A percentile compares a stretch with the other conserved stretches of the same genome.
phyloP scores from a whole-genome alignment of 202 grass and related monocot genomes.

The Eragrostis tef region DNA sequence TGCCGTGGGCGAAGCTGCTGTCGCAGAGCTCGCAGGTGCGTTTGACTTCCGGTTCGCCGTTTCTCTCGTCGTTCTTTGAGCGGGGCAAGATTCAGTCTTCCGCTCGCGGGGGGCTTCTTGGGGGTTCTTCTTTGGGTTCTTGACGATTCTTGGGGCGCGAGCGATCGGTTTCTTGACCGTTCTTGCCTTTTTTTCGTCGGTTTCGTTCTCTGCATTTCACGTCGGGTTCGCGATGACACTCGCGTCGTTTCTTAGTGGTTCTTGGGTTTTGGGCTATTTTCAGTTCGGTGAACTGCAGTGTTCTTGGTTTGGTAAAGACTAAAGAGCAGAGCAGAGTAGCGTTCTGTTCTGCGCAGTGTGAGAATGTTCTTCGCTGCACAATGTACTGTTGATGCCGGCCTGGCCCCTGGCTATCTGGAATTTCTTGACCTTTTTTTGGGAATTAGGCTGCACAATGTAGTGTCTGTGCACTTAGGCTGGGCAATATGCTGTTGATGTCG shows the following conservation, averaged over 20 bases:
- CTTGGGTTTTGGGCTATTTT: neutral
- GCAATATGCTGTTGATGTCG: neutral
- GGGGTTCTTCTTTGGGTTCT: neutral
- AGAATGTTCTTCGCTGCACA: neutral
- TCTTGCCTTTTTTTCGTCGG: neutral
- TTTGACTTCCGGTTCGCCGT: neutral
- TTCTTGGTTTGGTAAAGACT: neutral
- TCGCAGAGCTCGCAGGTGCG: conserved; percentile 50
- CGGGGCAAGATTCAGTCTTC: neutral
- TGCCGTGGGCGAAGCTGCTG: conserved; percentile 40
- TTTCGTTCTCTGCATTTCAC: neutral
- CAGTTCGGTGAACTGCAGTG: neutral
- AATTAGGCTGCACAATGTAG: neutral
- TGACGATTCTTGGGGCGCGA: neutral
- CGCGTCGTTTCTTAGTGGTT: neutral
- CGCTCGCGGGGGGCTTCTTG: neutral
- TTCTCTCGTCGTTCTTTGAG: neutral
- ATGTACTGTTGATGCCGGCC: too few relatives aligned
- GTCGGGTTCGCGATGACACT: neutral
- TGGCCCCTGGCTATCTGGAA: neutral
- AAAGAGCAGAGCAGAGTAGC: too few relatives aligned
- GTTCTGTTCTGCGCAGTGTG: conserved; percentile 9
- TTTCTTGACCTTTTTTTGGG: neutral
- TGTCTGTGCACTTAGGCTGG: neutral
- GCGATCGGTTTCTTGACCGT: neutral